Evolutionary conservation across 371 early-diverging fungal genomes (phyloP), one percentile per base, ranked within the genome.

Genomic region (Zychaea mexicana): DNA sequence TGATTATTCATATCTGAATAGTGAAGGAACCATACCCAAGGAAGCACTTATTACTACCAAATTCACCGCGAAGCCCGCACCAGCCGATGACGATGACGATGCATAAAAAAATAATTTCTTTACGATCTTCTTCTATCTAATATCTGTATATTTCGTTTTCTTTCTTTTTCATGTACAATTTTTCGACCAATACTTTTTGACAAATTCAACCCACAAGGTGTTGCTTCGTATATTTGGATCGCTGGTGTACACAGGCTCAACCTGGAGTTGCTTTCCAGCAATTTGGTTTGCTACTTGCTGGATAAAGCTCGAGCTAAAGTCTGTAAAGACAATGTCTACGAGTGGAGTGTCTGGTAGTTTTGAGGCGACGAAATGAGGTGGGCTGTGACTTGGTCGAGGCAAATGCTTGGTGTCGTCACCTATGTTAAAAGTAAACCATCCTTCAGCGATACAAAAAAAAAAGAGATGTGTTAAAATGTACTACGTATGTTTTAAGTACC

Each of bases 1-100:
- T 36, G 76, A 75, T 27, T 86, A 73, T 53, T 47, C 68, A 28
- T 86, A 78, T 52, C 64, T 86, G 12, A 79, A 79, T 52, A 55
- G 73, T 0, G 77, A 76, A 60, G 82, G 78, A 12, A 27, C 56
- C 2, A 74, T 77, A 13, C 75, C 80, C n/a, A 63, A 69, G 17
- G 66, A 71, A 39, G 71, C 65, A 2, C 64, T 75, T 24, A 56
- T 73, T 49, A 45, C 36, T 24, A 66, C 70, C 9, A 69, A 69
- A 28, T 49, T 55, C 19, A 52, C 60, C 7, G 24, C 59, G 13
- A 58, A 58, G 39, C 27, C 38, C 12, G 59, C 12, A 10, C 12
- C 38, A 30, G 26, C 27, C 13, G 59, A 36, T 17, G 59, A 45
- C 8, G 59, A 58, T 22, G 57, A 57, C 2, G 59, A n/a, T 22